Base-by-base conservation (phyloP, 768 basidiomycete genomes). In the Auriculariales sp. region DNA sequence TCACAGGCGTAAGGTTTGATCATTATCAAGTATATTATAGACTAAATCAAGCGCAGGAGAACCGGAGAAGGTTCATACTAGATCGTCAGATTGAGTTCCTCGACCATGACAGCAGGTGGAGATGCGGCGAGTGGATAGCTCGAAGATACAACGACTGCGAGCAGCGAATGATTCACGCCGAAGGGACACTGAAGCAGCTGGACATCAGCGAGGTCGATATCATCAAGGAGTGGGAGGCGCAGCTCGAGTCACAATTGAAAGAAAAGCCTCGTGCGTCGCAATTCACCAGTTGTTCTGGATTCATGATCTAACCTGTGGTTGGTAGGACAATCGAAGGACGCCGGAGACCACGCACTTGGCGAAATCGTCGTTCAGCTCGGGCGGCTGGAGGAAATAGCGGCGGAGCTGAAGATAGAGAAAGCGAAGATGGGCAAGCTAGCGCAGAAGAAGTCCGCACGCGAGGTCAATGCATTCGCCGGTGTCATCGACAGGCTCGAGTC, bases 1-100 rank as follows among this genome's bases (percentile, higher is more conserved):
- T 52, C 3, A 46, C 36, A 24, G 53, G 51, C 22, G 53, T 54
- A 35, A 7, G 53, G 22, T 7, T 15, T 15, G 22, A 9, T 9
- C 12, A 6, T 9, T 11, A 19, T 22, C 39, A 6, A 24, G 11
- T 25, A 44, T 11, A 10, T 12, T 12, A n/a, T 11, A 15, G 19
- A 5, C 4, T 4, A 44, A 12, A 22, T 4, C 22, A 14, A 17
- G 12, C 15, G 7, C 22, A 44, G 39, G 22, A n/a, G 9, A 19
- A 44, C 19, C 17, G 39, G 19, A 19, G 31, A n/a, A n/a, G 15
- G 29, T 25, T 33, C 29, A 19, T 27, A 17, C 47, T 27, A 10
- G 28, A 48, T 24, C 10, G 12, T 5, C 24, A 48, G 25, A 22
- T 12, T 3, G 25, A 44, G 45, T 10, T 25, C 2, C n/a, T 42